A percentile compares a stretch with the other conserved stretches of the same genome.
These are phyloP conservation scores for Trichoderma sp. DNA, from an alignment of 2,329 filamentous ascomycete species.

Conservation along the genomic window DNA sequence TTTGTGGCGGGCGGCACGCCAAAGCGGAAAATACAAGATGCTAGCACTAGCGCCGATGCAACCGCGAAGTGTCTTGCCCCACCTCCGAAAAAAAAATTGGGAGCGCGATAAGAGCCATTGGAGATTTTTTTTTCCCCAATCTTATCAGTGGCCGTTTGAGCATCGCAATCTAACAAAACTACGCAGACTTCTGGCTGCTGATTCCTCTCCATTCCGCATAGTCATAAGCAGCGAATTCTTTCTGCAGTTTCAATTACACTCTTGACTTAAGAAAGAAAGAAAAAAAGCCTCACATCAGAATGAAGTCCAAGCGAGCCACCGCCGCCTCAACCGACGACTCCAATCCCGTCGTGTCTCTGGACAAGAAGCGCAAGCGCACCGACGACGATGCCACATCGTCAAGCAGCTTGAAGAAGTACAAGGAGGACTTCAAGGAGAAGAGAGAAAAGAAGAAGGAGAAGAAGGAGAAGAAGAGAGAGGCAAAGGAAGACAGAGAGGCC, in stretches of 20 bases:
- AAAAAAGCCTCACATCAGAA: conserved; percentile 18
- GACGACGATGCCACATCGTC: conserved; percentile 32
- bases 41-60: background rate
- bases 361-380: conserved; percentile 43
- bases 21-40: background rate
- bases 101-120: conserved; percentile 22
- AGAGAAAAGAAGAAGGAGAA: conserved; percentile 42
- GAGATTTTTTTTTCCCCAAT: conserved; percentile 15
- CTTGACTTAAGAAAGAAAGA: background rate
- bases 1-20: background rate
- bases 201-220: background rate
- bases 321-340: conserved; percentile 36
- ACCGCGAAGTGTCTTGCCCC: background rate
- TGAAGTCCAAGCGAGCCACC: conserved; percentile 44
- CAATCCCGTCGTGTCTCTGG: conserved; percentile 31
- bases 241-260: background rate
- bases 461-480: conserved; percentile 45
- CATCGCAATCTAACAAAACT: background rate
- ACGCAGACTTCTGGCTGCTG: background rate
- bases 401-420: conserved; percentile 35
- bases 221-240: background rate
- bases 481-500: conserved; percentile 43
- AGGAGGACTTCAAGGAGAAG: conserved; percentile 33
- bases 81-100: background rate
- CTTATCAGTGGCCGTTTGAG: background rate